These are phyloP conservation scores for Microascus cirrosus DNA, from an alignment of 2,329 filamentous ascomycete genomes.

Conservation along the genomic window DNA sequence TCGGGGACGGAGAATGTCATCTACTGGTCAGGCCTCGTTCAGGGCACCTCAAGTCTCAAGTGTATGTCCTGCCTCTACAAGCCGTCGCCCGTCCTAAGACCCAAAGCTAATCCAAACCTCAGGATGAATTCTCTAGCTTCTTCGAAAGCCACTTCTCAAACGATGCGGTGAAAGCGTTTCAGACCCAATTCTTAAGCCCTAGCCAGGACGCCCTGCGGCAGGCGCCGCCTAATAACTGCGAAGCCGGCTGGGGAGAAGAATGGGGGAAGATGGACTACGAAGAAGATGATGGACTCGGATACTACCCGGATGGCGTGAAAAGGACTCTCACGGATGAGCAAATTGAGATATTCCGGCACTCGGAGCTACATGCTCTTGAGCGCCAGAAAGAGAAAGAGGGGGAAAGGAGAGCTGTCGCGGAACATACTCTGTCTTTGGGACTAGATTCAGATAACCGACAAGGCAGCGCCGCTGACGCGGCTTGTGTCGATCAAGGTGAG, in stretches of 20 bases:
- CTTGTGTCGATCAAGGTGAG: background rate
- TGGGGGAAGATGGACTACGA: conserved; percentile 12
- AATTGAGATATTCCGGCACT: conserved; percentile 82
- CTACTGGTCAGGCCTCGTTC: background rate
- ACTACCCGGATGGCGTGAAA: conserved; percentile 77
- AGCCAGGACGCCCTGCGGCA: conserved; percentile 7
- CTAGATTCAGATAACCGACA: background rate
- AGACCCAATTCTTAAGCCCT: conserved; percentile 29
- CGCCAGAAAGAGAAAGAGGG: conserved; percentile 17
- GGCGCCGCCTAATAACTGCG: background rate
- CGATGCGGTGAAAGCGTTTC: conserved; percentile 28
- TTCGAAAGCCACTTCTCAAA: conserved; percentile 48
- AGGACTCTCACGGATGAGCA: conserved; percentile 86
- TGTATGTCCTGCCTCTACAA: conserved; percentile 10
- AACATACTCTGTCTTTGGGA: background rate
- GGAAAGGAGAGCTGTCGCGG: background rate
- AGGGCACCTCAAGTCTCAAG: conserved; percentile 14
- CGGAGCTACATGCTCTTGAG: conserved; percentile 66
- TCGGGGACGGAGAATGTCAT: background rate
- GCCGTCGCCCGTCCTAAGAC: background rate
- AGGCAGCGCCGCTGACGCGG: background rate
- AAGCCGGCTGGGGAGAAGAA: conserved; percentile 5
- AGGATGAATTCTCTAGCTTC: conserved; percentile 52
- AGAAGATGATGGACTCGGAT: conserved; percentile 60
- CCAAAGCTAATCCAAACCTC: background rate